Base-by-base conservation (phyloP, 208 protist species). In the Trypanosoma platydactyli region DNA sequence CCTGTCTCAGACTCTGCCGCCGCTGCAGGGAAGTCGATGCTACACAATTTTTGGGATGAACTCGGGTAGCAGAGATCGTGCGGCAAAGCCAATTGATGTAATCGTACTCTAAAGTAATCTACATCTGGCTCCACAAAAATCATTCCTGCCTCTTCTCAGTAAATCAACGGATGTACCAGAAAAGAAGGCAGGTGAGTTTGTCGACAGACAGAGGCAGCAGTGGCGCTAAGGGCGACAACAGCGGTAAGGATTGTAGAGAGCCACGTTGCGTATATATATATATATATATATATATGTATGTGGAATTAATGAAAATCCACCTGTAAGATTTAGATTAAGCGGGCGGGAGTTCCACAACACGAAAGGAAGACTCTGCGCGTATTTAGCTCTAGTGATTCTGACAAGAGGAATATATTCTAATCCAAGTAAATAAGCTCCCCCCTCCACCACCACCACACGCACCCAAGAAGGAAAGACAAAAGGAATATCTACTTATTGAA, bases 121-220 rank as follows among this genome's bases (percentile, higher is more conserved):
- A 91, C 71, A 18, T 91, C 85, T 6, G 85, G 81, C 52, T 91
- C 85, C 9, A 82, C 27, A 53, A 83, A 88, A 13, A 91, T 16
- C 85, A 91, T 91, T 46, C 22, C 20, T 45, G 44, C 50, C 58
- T 41, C 27, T 30, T 59, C 30, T 58, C n/a, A 9, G 9, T 9
- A 38, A 38, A 38, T 38, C 33, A 1, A 27, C 30, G 49, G 59
- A 59, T 9, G 53, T 15, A 49, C 22, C 54, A 16, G 44, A 13
- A 42, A 66, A 16, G 29, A 30, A 48, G 15, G 9, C 3, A 38
- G 9, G 9, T 11, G 9, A 38, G 33, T 11, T 9, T 38, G 3
- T 38, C 33, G n/a, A n/a, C 9, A 9, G 33, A 38, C 33, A 9
- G 33, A 3, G 3, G 33, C 33, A 9, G 33, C 33, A 9, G 5